phyloP scores from a whole-genome alignment of 768 basidiomycete species.

The Boletus sensibilis region DNA sequence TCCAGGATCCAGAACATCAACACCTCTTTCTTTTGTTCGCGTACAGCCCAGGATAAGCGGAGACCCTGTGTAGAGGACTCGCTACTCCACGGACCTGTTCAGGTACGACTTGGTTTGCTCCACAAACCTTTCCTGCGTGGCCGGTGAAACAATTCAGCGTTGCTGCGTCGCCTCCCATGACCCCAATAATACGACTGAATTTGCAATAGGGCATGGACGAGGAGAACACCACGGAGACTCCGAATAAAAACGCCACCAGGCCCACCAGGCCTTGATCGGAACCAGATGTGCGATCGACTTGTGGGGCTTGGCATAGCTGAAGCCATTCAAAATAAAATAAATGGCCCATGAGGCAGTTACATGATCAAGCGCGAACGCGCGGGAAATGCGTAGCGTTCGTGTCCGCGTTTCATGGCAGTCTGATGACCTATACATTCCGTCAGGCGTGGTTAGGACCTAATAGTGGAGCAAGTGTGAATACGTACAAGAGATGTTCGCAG shows the following conservation, averaged over 20 bases:
- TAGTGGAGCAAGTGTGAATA: constrained; percentile 23
- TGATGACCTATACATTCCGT: constrained; percentile 17
- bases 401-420: constrained; percentile 11
- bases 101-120: constrained; percentile 8
- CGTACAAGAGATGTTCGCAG: constrained; percentile 21
- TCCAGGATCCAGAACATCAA: background rate
- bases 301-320: constrained; percentile 5
- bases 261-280: constrained; percentile 25
- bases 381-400: constrained; percentile 8
- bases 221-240: constrained; percentile 27
- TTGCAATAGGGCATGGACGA: constrained; percentile 25
- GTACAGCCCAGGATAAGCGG: constrained; percentile 7
- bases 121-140: constrained; percentile 17
- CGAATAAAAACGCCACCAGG: constrained; percentile 17
- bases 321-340: constrained; percentile 10
- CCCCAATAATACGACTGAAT: constrained; percentile 18
- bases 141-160: constrained; percentile 5
- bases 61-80: constrained; percentile 21
- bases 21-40: background rate
- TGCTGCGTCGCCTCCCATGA: constrained; percentile 22
- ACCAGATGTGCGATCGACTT: constrained; percentile 24
- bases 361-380: constrained; percentile 16
- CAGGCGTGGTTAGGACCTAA: constrained; percentile 16
- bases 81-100: constrained; percentile 23
- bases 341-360: constrained; percentile 18